Base-by-base conservation (phyloP, 805 yeast species). In the Kuraishia ogatae region DNA sequence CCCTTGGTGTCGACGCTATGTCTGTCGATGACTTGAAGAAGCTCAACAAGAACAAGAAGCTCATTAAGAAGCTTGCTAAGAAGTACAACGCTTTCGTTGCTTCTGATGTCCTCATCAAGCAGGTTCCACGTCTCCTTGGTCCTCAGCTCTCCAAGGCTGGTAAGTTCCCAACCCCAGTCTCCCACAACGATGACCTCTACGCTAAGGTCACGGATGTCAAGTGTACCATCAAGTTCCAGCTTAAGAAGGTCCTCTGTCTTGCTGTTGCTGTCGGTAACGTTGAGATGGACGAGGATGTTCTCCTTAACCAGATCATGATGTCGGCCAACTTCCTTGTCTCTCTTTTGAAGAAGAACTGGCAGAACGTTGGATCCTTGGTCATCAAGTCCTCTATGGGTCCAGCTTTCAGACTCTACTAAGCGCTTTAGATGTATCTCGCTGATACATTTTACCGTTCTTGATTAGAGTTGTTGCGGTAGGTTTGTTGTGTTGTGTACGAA, bases 81-180 rank as follows among this genome's bases (percentile, higher is more conserved):
- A 94, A 94, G 85, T 94, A 94, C 96, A 91, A 89, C 77, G 97
- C 99, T 69, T 94, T 94, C 87, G 79, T 94, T 75, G 98, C 99
- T 79, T 94, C 99, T 66, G 99, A 94, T 80, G 96, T 89, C 66
- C 89, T 94, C 79, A 94, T 94, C 79, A 94, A 94, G 86, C 99
- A 94, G 84, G 96, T 94, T 76, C 99, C 99, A 81, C 94, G 99
- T 87, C 85, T 94, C 76, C 85, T 94, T 76, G 99, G 99, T 83
- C 99, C 99, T 78, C 97, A 93, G 80, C 90, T 94, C 75, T 94
- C 99, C 69, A 94, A 94, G 89, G 98, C 97, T 75, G 99, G 99
- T 88, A 94, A 94, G 93, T 94, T 94, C 97, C 99, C 99, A 80
- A 93, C 98, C 78, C 99, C 99, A 81, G 99, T 94, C 71, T 94